Percentiles rank a stretch among this genome's conserved stretches.
Conservation (phyloP, 2,329 filamentous ascomycete genomes). For the Xylariaceae sp. region DNA sequence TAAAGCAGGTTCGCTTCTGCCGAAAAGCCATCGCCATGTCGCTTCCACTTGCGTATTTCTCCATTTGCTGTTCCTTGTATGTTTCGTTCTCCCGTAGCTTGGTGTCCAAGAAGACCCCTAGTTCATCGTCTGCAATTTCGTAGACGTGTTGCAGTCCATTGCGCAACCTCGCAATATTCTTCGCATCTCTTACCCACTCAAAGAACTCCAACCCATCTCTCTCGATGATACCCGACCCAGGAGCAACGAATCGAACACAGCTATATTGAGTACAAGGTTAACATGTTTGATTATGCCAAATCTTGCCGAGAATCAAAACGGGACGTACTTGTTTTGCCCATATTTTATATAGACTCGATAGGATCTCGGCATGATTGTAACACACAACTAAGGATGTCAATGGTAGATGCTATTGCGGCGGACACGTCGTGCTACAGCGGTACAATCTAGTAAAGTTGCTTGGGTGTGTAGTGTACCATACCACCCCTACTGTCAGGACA, state of each 20-base stretch:
- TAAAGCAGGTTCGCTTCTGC: constrained; percentile 1
- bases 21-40: constrained; percentile 4
- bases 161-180: constrained; percentile 11
- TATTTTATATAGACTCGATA: constrained; percentile 16
- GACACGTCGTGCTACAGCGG: too few relatives aligned
- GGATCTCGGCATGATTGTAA: not conserved
- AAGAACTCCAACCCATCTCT: constrained; percentile 12
- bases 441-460: too few relatives aligned
- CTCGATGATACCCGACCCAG: constrained; percentile 1
- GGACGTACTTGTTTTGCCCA: constrained; percentile 8
- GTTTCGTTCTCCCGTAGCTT: constrained; percentile 5
- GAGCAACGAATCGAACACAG: constrained; percentile 12
- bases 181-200: constrained; percentile 13
- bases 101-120: constrained; percentile 5
- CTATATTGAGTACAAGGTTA: not conserved
- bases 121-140: constrained; percentile 8
- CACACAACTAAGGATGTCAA: too few relatives aligned
- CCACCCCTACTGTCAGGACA: too few relatives aligned
- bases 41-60: not conserved
- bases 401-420: too few relatives aligned
- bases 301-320: not conserved
- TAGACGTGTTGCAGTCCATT: constrained; percentile 12
- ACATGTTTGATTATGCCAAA: not conserved
- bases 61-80: constrained; percentile 1
- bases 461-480: too few relatives aligned